Conservation (phyloP, 768 basidiomycete species). For the Xerocomus potaroensis region DNA sequence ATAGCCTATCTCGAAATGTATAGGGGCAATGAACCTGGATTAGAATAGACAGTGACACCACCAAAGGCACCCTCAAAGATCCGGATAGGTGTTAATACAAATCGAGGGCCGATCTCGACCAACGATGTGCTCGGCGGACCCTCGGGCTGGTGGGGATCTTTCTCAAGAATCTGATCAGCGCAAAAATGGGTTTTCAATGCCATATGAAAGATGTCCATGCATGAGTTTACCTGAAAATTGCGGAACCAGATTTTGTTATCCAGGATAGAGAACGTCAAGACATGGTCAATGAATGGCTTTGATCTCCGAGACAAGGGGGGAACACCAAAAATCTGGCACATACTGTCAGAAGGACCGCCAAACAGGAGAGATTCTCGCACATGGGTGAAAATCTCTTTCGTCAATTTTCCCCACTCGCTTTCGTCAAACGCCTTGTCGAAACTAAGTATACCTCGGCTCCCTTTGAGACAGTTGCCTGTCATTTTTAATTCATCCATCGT, state of each 20-base stretch:
- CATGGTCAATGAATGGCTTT: constrained; percentile 98
- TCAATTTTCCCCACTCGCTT: constrained; percentile 78
- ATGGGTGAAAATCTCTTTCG: constrained; percentile 93
- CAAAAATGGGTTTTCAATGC: background rate
- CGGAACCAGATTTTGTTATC: constrained; percentile 99
- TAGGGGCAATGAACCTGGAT: constrained; percentile 62
- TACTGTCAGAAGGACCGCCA: constrained; percentile 1
- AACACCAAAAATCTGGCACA: constrained; percentile 83
- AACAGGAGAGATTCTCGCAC: constrained; percentile 40
- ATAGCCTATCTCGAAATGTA: background rate
- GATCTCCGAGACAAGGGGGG: constrained; percentile 85
- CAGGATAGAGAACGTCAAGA: constrained; percentile 92
- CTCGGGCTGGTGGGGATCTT: constrained; percentile 85
- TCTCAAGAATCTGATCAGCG: constrained; percentile 77
- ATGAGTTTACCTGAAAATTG: constrained; percentile 81
- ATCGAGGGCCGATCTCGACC: constrained; percentile 95
- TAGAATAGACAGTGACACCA: constrained; percentile 93
- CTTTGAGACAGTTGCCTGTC: constrained; percentile 98
- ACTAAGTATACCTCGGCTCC: constrained; percentile 85
- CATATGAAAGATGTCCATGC: background rate
- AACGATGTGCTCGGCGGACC: constrained; percentile 84
- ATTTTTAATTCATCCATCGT: constrained; percentile 99
- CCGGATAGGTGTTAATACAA: constrained; percentile 94
- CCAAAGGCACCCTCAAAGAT: constrained; percentile 98
- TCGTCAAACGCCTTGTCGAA: constrained; percentile 91